phyloP scores from a whole-genome alignment of 2,329 filamentous ascomycete genomes.

The Talaromyces marneffei region DNA sequence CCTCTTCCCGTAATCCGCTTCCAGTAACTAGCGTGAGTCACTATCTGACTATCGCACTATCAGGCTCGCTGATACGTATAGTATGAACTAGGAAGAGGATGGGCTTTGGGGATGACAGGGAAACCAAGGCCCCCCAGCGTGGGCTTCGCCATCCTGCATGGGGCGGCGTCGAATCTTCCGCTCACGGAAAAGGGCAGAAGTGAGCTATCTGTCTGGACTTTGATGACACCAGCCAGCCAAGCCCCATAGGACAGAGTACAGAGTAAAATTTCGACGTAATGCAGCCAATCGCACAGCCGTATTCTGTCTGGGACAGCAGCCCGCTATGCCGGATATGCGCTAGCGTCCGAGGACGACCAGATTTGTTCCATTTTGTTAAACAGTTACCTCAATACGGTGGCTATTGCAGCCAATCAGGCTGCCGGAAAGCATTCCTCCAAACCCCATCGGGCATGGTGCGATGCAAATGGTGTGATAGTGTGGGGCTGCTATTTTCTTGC shows the following conservation, averaged over 20 bases:
- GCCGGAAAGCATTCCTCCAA: neutral
- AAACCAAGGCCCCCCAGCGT: neutral
- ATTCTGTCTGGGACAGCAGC: neutral
- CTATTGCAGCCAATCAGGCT: neutral
- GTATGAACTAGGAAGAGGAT: neutral
- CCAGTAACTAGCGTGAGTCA: neutral
- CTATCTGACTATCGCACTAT: neutral
- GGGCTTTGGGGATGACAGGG: neutral
- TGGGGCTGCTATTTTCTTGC: neutral
- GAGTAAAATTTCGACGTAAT: neutral
- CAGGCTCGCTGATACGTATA: neutral
- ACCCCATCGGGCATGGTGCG: neutral
- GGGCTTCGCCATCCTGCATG: neutral
- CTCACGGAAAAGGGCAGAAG: neutral
- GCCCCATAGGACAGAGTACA: too few species aligned
- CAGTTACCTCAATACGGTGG: neutral
- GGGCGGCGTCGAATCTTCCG: too few species aligned
- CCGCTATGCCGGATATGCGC: neutral
- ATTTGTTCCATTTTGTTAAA: too few species aligned
- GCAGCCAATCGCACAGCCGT: neutral
- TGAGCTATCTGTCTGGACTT: neutral
- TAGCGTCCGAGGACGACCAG: neutral
- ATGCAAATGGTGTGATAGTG: neutral
- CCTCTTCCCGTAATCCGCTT: neutral
- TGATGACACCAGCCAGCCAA: neutral